Conservation (phyloP, 169 alveolate species). For the Blepharisma undulans region DNA sequence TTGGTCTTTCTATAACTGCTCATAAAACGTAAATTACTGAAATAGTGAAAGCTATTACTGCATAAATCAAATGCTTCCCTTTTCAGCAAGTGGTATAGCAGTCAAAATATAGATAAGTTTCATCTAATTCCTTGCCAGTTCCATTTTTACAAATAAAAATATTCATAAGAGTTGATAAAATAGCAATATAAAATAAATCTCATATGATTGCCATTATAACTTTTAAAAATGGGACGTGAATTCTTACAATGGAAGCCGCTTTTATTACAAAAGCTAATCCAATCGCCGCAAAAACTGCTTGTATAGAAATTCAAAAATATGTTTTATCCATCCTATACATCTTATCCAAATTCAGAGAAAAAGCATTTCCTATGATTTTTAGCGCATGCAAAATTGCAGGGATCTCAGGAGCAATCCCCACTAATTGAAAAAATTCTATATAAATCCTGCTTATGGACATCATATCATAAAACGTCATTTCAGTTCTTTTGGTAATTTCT, state of each 20-base stretch:
- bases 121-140: not conserved
- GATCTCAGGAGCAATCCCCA: slow-evolving; percentile 29
- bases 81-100: slow-evolving; percentile 36
- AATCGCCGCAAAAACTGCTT: not conserved
- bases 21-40: not conserved
- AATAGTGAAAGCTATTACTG: not conserved
- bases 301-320: not conserved
- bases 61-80: slow-evolving; percentile 16
- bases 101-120: slow-evolving; percentile 4
- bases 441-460: not conserved
- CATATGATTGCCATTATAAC: not conserved
- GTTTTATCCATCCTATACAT: not conserved
- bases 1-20: slow-evolving; percentile 11
- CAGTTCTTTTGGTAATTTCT: not conserved
- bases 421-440: slow-evolving; percentile 21
- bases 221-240: not conserved
- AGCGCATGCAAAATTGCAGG: not conserved
- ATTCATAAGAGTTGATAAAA: not conserved
- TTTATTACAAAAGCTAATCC: not conserved
- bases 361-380: not conserved
- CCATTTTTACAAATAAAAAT: slow-evolving; percentile 11
- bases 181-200: not conserved
- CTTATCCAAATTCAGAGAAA: not conserved
- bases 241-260: not conserved
- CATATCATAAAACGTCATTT: not conserved